phyloP scores from a whole-genome alignment of 352 stramenopile genomes.

The Globisporangium apiculatum region DNA sequence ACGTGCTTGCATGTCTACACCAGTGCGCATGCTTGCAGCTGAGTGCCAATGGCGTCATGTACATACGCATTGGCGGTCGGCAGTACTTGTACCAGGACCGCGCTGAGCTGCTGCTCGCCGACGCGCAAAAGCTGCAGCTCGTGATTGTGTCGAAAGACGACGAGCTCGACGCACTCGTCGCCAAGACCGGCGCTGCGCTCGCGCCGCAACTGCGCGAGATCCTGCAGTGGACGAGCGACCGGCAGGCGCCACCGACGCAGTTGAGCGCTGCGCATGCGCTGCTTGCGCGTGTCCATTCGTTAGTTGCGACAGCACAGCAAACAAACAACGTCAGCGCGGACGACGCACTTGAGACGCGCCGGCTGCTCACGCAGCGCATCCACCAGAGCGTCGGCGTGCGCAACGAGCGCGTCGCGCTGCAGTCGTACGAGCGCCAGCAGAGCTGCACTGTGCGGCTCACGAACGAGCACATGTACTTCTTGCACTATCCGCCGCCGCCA shows the following conservation, averaged over 20 bases:
- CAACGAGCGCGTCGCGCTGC: constrained; percentile 57
- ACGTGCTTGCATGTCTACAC: neutral
- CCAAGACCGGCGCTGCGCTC: constrained; percentile 30
- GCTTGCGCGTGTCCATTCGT: constrained; percentile 28
- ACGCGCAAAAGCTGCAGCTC: constrained; percentile 38
- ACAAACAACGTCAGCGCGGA: constrained; percentile 29
- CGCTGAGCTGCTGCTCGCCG: constrained; percentile 36
- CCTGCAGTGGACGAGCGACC: constrained; percentile 38
- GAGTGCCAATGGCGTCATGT: no score
- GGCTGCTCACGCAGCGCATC: constrained; percentile 48
- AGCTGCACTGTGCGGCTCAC: constrained; percentile 47
- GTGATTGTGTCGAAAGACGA: constrained; percentile 48
- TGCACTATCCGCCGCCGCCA: constrained; percentile 37
- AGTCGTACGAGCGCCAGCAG: constrained; percentile 57
- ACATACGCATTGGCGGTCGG: neutral
- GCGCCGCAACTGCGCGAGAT: constrained; percentile 37
- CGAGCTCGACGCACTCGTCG: constrained; percentile 45
- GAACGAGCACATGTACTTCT: constrained; percentile 62
- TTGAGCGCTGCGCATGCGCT: constrained; percentile 29
- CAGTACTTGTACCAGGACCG: constrained; percentile 63
- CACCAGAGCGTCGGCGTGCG: constrained; percentile 55
- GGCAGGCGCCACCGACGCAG: constrained; percentile 13
- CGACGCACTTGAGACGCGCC: constrained; percentile 33
- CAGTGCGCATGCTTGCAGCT: no score
- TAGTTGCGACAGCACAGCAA: constrained; percentile 32